Evolutionary conservation across 23 red algal genomes (phyloP).

Genomic region (Gracilaria vermiculophylla): DNA sequence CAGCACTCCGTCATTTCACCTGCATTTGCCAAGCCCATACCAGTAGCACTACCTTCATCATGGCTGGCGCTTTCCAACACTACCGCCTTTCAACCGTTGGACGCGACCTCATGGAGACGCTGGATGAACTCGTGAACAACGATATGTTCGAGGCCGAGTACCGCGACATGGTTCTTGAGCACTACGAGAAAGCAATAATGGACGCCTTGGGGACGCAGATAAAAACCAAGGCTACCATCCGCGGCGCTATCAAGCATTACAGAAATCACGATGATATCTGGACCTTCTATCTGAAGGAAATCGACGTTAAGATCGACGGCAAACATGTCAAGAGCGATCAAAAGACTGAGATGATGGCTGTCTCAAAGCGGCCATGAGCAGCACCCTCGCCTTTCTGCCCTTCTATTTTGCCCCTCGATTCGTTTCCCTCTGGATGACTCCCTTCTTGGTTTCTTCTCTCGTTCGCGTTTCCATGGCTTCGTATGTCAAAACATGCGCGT

Average conservation of each 20-base stretch:
- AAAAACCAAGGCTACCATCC: constrained; percentile 51
- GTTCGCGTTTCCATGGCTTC: neutral
- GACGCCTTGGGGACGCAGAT: constrained; percentile 40
- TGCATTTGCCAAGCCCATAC: no score
- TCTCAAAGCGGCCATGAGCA: constrained; percentile 25
- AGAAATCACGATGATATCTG: constrained; percentile 74
- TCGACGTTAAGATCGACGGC: constrained; percentile 58
- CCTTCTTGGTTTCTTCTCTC: neutral
- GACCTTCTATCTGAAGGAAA: constrained; percentile 57
- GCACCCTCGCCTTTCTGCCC: neutral
- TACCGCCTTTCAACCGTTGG: constrained; percentile 59
- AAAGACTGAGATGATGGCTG: constrained; percentile 57
- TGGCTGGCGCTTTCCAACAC: constrained; percentile 58
- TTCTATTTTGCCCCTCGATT: no score
- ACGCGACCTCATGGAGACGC: constrained; percentile 33
- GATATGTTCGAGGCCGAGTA: constrained; percentile 36
- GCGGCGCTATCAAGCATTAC: constrained; percentile 56
- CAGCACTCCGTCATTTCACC: no score
- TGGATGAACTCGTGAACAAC: constrained; percentile 48
- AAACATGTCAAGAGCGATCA: constrained; percentile 19
- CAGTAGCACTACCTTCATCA: neutral
- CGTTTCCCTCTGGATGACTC: neutral
- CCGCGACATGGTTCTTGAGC: constrained; percentile 35
- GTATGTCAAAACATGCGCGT: neutral
- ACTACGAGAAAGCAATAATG: constrained; percentile 37